Conservation (phyloP, 345 rosid genomes). For the Citrus trifoliata region DNA sequence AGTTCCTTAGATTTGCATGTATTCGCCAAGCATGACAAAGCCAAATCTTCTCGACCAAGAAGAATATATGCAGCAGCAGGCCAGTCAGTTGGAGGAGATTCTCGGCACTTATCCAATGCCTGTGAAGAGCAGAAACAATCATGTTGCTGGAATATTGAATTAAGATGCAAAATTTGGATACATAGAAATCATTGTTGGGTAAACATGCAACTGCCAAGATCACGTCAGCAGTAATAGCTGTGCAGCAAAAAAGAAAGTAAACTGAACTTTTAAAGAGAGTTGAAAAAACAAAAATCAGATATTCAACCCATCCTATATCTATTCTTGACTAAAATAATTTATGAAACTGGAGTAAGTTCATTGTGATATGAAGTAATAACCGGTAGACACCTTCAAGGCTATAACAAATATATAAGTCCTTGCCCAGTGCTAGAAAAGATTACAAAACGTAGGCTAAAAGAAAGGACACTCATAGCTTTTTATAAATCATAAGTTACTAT, state of each 20-base stretch:
- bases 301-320: neutral
- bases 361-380: neutral
- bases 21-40: constrained; percentile 50
- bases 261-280: neutral
- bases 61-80: constrained; percentile 91
- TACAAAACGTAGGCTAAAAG: neutral
- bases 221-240: neutral
- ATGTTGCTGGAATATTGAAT: neutral
- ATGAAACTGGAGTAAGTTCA: neutral
- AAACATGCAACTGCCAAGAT: neutral
- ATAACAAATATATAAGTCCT: neutral
- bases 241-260: neutral
- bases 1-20: constrained; percentile 53
- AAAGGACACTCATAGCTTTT: neutral
- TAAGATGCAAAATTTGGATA: neutral
- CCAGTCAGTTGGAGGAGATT: constrained; percentile 94
- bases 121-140: constrained; percentile 32
- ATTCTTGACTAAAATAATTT: neutral
- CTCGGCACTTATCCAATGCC: constrained; percentile 92
- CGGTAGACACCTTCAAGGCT: neutral
- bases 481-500: neutral
- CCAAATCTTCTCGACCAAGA: constrained; percentile 94
- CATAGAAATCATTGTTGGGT: neutral
- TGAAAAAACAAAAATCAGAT: constrained; percentile 6
- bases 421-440: neutral